Conservation (phyloP, 78 protist species). For the Dictyostelium intermedium region DNA sequence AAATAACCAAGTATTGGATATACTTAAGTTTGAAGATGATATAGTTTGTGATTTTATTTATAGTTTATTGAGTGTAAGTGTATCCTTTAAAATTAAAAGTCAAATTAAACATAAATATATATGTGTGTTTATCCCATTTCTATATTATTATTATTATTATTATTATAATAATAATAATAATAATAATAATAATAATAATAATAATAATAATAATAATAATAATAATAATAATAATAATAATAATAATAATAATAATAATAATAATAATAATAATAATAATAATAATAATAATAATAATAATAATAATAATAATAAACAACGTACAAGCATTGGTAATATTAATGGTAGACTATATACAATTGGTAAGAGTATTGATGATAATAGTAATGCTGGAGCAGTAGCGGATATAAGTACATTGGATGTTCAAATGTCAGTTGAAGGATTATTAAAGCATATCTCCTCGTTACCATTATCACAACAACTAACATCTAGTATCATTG, state of each 20-base stretch:
- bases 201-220: not conserved
- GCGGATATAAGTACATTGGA: not conserved
- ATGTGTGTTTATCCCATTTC: no score
- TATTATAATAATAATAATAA: no score
- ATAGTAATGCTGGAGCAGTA: not conserved
- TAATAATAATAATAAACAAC: no score
- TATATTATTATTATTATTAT: no score
- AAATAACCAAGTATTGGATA: not conserved
- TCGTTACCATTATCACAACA: not conserved
- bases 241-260: not conserved
- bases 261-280: not conserved
- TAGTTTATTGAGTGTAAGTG: conserved; percentile 33
- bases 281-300: not conserved
- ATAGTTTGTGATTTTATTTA: conserved; percentile 10
- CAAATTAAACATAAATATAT: no score
- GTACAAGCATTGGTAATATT: no score
- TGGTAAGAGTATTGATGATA: conserved; percentile 40
- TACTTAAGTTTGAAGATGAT: conserved; percentile 29
- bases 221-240: not conserved
- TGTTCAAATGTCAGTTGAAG: not conserved
- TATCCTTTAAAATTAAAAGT: no score
- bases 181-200: not conserved
- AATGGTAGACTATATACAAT: conserved; percentile 41
- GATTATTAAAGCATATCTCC: not conserved
- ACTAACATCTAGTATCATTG: not conserved